Base-by-base conservation (phyloP, 2,329 filamentous ascomycete genomes). In the Fusarium sp. region DNA sequence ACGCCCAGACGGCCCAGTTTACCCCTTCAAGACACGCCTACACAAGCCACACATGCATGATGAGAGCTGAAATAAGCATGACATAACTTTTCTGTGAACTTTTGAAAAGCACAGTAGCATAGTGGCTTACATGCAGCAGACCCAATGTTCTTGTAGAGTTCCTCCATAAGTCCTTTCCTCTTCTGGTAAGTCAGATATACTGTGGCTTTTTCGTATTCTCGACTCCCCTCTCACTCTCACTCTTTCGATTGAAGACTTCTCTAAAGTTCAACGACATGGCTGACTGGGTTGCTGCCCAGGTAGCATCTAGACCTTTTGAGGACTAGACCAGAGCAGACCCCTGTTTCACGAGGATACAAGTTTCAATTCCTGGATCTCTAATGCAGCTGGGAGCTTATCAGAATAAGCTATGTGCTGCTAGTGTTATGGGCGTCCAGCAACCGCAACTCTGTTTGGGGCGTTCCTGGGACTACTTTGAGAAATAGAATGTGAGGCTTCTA, bases 1-100 rank as follows among this genome's bases (percentile, higher is more conserved):
- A 63, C 66, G 63, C 54, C 23, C 35, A 61, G 37, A 58, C 67
- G 62, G 69, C 62, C 62, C 62, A 67, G 52, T 56, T 71, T 71
- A 59, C 67, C 57, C 46, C 58, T 72, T 73, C 68, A 44, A 62
- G 68, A 41, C 45, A 54, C 39, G 33, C 44, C 57, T 25, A 56
- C 56, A 54, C 60, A 73, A 72, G 69, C 70, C 70, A 72, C 69
- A 44, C 48, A 45, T 57, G 54, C 39, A 29, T 35, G 41, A 35
- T 63, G 41, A 49, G 55, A 37, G 58, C 66, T 66, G 61, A 62
- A 70, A 54, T 18, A 42, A 48, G 38, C 37, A 16, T 55, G 51
- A 41, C 29, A 45, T 42, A 27, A 23, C n/a, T 31, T 16, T 42
- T 27, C 33, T 42, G 29, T 15, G 38, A 42, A 38, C 58, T 49